Evolutionary conservation across 495 filamentous ascomycete genomes (phyloP).

Genomic region (Podospora fimiseda): DNA sequence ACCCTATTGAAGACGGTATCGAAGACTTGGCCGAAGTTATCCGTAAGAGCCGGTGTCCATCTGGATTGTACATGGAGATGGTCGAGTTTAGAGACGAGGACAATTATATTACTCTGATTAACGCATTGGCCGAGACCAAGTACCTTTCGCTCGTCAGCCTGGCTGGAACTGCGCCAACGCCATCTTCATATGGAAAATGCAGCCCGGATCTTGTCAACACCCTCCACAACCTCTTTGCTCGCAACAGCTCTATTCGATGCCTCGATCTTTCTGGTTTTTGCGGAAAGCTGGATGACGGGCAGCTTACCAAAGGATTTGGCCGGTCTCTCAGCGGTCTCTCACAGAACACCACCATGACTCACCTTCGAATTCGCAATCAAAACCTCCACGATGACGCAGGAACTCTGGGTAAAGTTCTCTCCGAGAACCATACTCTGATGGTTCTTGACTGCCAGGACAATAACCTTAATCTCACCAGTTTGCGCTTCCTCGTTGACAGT

Average conservation of each 20-base stretch:
- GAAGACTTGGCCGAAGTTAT: constrained; percentile 64
- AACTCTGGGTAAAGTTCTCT: constrained; percentile 44
- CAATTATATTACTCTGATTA: constrained; percentile 66
- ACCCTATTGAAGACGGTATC: constrained; percentile 69
- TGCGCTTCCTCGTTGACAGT: constrained; percentile 26
- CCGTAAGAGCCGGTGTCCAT: constrained; percentile 55
- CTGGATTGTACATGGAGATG: constrained; percentile 72
- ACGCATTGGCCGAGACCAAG: constrained; percentile 64
- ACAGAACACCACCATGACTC: constrained; percentile 65
- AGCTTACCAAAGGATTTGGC: constrained; percentile 76
- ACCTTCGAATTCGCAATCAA: constrained; percentile 66
- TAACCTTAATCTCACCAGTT: constrained; percentile 33
- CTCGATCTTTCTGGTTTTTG: constrained; percentile 87
- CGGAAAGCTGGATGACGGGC: constrained; percentile 77
- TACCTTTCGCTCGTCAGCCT: constrained; percentile 78
- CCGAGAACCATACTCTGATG: constrained; percentile 19
- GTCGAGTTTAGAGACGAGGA: constrained; percentile 74
- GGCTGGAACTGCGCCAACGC: constrained; percentile 78
- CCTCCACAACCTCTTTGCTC: constrained; percentile 68
- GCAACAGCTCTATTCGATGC: constrained; percentile 68
- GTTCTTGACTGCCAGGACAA: constrained; percentile 39
- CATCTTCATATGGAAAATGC: constrained; percentile 47
- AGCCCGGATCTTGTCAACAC: constrained; percentile 65
- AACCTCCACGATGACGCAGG: constrained; percentile 41
- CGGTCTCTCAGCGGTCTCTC: constrained; percentile 70